Percentiles rank a stretch among this genome's conserved stretches.
Evolutionary conservation across 306 rosid genomes (phyloP).

Genomic region (Adenanthera pavonina): DNA sequence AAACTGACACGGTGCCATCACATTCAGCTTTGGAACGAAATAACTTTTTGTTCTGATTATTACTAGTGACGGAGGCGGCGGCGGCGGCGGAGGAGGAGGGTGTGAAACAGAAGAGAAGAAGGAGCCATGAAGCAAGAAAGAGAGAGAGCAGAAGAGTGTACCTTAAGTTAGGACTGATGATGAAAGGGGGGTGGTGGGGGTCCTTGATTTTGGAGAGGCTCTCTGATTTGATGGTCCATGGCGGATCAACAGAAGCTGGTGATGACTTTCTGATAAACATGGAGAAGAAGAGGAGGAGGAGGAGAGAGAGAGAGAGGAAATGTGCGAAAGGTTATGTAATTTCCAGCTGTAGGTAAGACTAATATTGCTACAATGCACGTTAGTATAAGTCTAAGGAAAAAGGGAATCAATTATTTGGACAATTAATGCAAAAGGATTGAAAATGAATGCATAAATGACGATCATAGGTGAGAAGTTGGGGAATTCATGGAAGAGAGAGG

Average conservation of each 20-base stretch:
- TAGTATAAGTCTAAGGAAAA: background rate
- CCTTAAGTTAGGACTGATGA: background rate
- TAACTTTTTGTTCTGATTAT: background rate
- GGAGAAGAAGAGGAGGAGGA: background rate
- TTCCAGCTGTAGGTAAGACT: background rate
- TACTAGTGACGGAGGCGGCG: background rate
- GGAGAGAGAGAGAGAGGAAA: background rate
- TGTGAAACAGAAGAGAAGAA: constrained; percentile 45
- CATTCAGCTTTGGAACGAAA: constrained; percentile 41
- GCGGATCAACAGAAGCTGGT: constrained; percentile 36
- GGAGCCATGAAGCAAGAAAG: constrained; percentile 56
- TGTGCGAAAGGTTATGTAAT: background rate
- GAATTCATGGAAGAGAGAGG: background rate
- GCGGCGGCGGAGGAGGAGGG: background rate
- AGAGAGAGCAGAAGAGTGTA: constrained; percentile 41
- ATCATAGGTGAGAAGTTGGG: background rate
- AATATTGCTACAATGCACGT: background rate
- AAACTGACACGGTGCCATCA: constrained; percentile 46
- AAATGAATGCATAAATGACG: background rate
- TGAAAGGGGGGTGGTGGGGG: background rate
- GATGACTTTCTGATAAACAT: constrained; percentile 64
- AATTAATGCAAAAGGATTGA: background rate
- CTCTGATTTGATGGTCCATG: constrained; percentile 39
- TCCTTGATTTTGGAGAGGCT: constrained; percentile 49
- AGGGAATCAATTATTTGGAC: background rate